phyloP scores from a whole-genome alignment of 1,284 basidiomycete species.

The Apiotrichum gracile region DNA sequence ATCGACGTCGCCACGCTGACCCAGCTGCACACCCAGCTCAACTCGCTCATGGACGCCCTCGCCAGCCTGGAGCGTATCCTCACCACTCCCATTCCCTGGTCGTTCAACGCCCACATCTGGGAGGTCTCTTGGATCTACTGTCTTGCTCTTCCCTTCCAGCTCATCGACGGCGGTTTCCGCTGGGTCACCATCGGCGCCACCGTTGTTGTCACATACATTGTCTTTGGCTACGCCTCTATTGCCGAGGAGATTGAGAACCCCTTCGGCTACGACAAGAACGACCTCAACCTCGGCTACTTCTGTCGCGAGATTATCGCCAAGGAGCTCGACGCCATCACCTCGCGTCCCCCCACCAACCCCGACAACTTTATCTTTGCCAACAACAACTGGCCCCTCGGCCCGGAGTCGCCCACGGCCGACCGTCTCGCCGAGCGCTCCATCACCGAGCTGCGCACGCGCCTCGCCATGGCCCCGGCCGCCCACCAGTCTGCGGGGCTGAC shows the following conservation, averaged over 20 bases:
- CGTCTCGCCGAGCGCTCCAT: background rate
- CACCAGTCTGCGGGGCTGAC: too few species aligned
- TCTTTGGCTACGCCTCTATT: constrained; percentile 43
- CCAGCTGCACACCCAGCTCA: constrained; percentile 53
- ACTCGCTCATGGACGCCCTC: constrained; percentile 60
- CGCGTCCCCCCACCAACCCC: constrained; percentile 28
- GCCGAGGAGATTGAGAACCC: constrained; percentile 43
- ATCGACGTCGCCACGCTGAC: constrained; percentile 62
- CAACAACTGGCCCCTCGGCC: constrained; percentile 22
- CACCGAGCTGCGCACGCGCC: constrained; percentile 3
- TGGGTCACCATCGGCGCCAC: constrained; percentile 62
- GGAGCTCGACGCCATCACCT: constrained; percentile 43
- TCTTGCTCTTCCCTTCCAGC: constrained; percentile 58
- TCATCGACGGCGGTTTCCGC: constrained; percentile 54
- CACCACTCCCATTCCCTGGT: constrained; percentile 73
- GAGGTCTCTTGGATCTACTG: constrained; percentile 42
- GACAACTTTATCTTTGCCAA: constrained; percentile 34
- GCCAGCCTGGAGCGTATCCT: constrained; percentile 68
- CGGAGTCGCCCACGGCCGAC: constrained; percentile 3
- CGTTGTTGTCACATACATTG: constrained; percentile 42
- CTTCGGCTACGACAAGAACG: constrained; percentile 43
- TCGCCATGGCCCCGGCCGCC: background rate
- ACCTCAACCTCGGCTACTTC: constrained; percentile 43
- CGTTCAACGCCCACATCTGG: constrained; percentile 53
- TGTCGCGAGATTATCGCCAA: constrained; percentile 41